Conservation (phyloP, 2,329 filamentous ascomycete species). For the Davidsoniella australis region DNA sequence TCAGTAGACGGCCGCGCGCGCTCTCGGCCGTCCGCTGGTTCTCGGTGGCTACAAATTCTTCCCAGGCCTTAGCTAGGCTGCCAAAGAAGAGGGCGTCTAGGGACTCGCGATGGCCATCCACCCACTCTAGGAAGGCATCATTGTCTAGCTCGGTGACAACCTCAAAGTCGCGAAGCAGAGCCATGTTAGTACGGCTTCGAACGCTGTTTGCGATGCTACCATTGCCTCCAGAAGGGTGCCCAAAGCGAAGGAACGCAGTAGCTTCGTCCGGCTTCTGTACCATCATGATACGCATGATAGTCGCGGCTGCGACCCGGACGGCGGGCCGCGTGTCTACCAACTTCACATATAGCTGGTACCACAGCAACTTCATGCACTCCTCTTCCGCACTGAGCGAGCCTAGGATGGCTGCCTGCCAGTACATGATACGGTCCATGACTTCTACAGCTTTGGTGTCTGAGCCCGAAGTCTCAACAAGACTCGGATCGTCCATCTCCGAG, state of each 20-base stretch:
- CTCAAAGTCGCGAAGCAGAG: slow-evolving; percentile 47
- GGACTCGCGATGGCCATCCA: slow-evolving; percentile 62
- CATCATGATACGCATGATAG: slow-evolving; percentile 78
- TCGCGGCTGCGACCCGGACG: slow-evolving; percentile 60
- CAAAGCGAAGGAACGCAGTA: slow-evolving; percentile 44
- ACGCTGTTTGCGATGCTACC: neutral
- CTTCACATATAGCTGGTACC: slow-evolving; percentile 84
- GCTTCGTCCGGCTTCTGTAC: slow-evolving; percentile 86
- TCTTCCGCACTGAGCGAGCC: slow-evolving; percentile 60
- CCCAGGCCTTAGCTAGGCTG: slow-evolving; percentile 68
- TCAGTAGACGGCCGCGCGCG: slow-evolving; percentile 49
- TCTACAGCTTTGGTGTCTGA: slow-evolving; percentile 36
- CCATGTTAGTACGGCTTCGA: neutral
- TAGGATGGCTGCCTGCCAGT: slow-evolving; percentile 89
- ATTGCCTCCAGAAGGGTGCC: slow-evolving; percentile 34
- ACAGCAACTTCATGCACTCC: slow-evolving; percentile 71
- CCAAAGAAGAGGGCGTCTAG: slow-evolving; percentile 72
- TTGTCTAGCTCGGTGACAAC: slow-evolving; percentile 79
- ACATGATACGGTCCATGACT: slow-evolving; percentile 72
- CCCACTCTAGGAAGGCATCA: slow-evolving; percentile 72
- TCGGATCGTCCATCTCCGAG: slow-evolving; percentile 57
- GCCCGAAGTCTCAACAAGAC: neutral
- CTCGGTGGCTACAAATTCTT: slow-evolving; percentile 67
- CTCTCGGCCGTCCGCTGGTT: slow-evolving; percentile 67
- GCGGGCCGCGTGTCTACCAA: slow-evolving; percentile 52